Conservation (phyloP, 192 early-diverging fungal genomes). For the Coemansia sp. region DNA sequence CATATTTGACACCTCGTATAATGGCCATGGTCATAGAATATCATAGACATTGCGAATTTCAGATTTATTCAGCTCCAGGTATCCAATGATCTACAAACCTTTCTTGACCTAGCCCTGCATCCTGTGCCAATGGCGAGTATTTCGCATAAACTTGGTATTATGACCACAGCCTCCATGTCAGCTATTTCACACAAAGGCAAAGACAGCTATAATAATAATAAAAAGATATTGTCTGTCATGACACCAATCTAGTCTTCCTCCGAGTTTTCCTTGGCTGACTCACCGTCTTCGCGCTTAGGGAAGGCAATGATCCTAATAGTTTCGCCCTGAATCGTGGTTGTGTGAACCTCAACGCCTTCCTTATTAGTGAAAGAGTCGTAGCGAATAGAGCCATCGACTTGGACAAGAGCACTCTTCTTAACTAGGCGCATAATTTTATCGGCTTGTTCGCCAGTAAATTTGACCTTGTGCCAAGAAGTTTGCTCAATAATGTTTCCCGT, state of each 20-base stretch:
- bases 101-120: no score
- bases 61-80: no score
- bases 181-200: not conserved
- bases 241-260: constrained; percentile 4
- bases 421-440: constrained; percentile 32
- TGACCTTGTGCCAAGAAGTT: constrained; percentile 72
- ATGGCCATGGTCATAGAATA: no score
- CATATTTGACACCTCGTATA: no score
- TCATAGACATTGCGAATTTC: no score
- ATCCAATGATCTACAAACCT: no score
- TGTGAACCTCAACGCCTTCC: constrained; percentile 61
- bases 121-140: no score
- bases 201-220: not conserved
- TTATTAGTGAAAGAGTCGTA: constrained; percentile 68
- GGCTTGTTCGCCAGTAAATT: constrained; percentile 41
- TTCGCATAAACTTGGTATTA: no score
- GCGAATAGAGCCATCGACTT: constrained; percentile 67
- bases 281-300: constrained; percentile 40
- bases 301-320: constrained; percentile 32
- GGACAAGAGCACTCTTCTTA: constrained; percentile 68
- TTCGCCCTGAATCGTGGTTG: constrained; percentile 40
- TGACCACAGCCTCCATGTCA: no score
- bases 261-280: constrained; percentile 7
- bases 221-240: not conserved
- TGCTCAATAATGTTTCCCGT: constrained; percentile 69